These are phyloP conservation scores for Diutina mesorugosa DNA, from an alignment of 1,139 yeast species.

Conservation along the genomic window DNA sequence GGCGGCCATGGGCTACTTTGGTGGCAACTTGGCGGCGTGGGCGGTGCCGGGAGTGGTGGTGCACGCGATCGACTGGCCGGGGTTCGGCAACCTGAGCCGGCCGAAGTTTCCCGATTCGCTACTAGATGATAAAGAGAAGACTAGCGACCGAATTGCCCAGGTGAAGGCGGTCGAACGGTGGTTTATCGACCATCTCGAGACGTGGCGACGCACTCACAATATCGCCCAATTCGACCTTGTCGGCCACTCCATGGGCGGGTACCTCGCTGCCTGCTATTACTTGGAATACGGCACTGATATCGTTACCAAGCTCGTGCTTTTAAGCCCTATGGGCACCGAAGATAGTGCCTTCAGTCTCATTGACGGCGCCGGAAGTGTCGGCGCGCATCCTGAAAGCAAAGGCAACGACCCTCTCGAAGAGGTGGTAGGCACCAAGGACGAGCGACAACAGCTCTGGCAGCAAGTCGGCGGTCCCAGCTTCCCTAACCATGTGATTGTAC, in stretches of 20 bases:
- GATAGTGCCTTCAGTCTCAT: conserved; percentile 22
- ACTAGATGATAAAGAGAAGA: conserved; percentile 11
- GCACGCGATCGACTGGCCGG: conserved; percentile 24
- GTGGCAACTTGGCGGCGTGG: conserved; percentile 24
- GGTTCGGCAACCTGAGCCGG: conserved; percentile 33
- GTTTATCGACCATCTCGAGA: conserved; percentile 29
- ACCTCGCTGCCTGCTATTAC: conserved; percentile 25
- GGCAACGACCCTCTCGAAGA: conserved; percentile 13
- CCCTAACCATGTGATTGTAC: conserved; percentile 21
- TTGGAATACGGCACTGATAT: conserved; percentile 19
- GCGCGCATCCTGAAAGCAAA: background rate
- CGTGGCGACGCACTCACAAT: conserved; percentile 19
- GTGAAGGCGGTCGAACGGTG: conserved; percentile 24
- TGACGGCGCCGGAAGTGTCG: conserved; percentile 10
- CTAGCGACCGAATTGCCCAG: conserved; percentile 17
- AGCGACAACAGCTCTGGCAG: conserved; percentile 17
- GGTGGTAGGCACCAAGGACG: conserved; percentile 10
- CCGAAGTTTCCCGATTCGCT: conserved; percentile 23
- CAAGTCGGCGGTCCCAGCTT: conserved; percentile 26
- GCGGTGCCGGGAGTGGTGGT: conserved; percentile 9
- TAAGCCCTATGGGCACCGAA: conserved; percentile 38
- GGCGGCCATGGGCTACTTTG: conserved; percentile 34
- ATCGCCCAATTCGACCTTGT: conserved; percentile 19
- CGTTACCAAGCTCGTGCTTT: conserved; percentile 20
- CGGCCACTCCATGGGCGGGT: conserved; percentile 36